Evolutionary conservation across 2,329 filamentous ascomycete genomes (phyloP).

Genomic region (Diaporthe batatas): DNA sequence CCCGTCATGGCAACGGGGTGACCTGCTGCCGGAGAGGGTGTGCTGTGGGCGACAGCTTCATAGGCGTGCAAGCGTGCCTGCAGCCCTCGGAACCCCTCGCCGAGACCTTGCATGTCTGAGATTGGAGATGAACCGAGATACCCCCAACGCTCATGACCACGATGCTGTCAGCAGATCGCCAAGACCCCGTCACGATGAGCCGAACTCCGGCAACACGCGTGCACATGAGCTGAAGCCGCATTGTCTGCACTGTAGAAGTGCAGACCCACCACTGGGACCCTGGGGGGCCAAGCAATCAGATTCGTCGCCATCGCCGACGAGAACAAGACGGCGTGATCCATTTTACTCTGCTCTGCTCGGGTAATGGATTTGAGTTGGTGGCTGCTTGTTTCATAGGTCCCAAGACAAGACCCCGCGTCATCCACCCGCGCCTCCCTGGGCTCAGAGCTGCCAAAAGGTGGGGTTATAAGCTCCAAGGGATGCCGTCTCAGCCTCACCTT

Average conservation of each 20-base stretch:
- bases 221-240: background rate
- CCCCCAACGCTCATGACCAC: background rate
- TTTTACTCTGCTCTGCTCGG: background rate
- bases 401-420: slow-evolving; percentile 26
- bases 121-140: background rate
- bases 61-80: background rate
- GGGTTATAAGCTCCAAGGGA: slow-evolving; percentile 19
- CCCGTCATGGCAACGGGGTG: background rate
- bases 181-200: background rate
- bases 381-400: slow-evolving; percentile 25
- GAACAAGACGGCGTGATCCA: background rate
- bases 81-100: background rate
- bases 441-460: background rate
- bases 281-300: background rate
- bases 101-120: slow-evolving; percentile 29
- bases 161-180: background rate
- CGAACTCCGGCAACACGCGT: background rate
- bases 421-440: slow-evolving; percentile 13
- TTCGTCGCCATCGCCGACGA: background rate
- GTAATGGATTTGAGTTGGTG: slow-evolving; percentile 15
- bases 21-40: background rate
- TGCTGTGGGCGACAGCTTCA: background rate
- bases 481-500: background rate
- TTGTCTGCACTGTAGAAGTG: background rate
- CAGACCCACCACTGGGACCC: background rate